Percentiles rank a stretch among this genome's conserved stretches.
Conservation (phyloP, 345 rosid species). For the Zanthoxylum bungeanum region DNA sequence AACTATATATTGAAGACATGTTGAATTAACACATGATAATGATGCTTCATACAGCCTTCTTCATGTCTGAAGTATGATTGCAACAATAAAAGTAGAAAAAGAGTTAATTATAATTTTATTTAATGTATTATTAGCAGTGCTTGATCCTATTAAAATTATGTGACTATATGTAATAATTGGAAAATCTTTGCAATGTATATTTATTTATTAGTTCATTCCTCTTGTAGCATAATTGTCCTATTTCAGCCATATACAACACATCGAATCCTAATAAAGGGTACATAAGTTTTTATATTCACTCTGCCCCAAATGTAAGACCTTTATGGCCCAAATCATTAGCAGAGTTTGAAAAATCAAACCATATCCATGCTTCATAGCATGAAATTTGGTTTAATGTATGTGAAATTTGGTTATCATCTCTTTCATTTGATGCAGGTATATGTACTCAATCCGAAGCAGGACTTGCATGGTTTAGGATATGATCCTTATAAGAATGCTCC, state of each 20-base stretch:
- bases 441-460: conserved; percentile 86
- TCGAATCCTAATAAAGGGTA: too few species aligned
- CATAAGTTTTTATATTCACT: background rate
- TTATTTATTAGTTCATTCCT: background rate
- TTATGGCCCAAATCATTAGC: background rate
- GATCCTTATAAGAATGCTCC: conserved; percentile 98
- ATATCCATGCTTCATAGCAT: background rate
- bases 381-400: background rate
- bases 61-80: background rate
- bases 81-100: background rate
- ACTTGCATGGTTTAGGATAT: conserved; percentile 81
- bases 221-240: background rate
- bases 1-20: background rate
- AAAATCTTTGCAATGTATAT: background rate
- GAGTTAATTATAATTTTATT: background rate
- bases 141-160: background rate
- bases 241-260: background rate
- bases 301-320: background rate
- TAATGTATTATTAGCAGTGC: background rate
- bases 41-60: background rate
- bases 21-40: background rate
- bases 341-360: background rate
- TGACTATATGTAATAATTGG: background rate
- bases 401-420: background rate
- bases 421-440: conserved; percentile 49